Base-by-base conservation (phyloP, 352 stramenopile species). In the Globisporangium cystogenes region DNA sequence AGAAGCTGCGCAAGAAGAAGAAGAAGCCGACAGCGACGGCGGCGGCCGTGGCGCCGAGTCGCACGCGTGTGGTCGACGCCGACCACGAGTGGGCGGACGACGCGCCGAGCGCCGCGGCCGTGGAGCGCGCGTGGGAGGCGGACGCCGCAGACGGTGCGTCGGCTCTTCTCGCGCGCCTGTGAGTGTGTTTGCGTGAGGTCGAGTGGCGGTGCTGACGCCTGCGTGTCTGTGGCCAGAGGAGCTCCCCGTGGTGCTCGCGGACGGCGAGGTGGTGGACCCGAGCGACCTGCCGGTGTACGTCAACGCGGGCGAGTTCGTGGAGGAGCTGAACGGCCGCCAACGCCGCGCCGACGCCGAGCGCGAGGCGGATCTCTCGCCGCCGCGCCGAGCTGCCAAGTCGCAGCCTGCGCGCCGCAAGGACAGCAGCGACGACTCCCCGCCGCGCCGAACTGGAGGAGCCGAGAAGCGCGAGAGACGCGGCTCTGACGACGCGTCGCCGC, bases 241-340 rank as follows among this genome's bases (percentile, higher is more conserved):
- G 27, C 53, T 59, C 27, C 70, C 67, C 14, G 68, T 77, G 3
- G 64, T 90, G 35, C 60, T 79, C 8, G 69, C 57, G 2, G 73
- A 81, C 33, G 71, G 67, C 15, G 67, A 77, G 27, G 48, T 76
- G 1, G 64, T 79, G 27, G 82, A 92, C 39, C 65, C 70, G 24
- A 72, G 85, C 37, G 75, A 87, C 65, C 59, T 87, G 40, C 82
- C 80, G 4, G 68, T 89, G 6, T 86, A 88, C 57, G 76, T 85
- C 36, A 83, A 90, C 51, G 78, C 82, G 1, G 66, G 89, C 21
- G 74, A 80, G 39, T 89, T 78, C 46, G 43, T 87, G 37, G 68
- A 75, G 20, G 68, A 87, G 27, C 64, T 86, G 18, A 53, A 69
- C 4, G 60, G 60, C 4, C 67, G 65, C 27, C 62, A 73, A 8